These are phyloP conservation scores for Ogataea sp. DNA, from an alignment of 805 yeast species.

Conservation along the genomic window DNA sequence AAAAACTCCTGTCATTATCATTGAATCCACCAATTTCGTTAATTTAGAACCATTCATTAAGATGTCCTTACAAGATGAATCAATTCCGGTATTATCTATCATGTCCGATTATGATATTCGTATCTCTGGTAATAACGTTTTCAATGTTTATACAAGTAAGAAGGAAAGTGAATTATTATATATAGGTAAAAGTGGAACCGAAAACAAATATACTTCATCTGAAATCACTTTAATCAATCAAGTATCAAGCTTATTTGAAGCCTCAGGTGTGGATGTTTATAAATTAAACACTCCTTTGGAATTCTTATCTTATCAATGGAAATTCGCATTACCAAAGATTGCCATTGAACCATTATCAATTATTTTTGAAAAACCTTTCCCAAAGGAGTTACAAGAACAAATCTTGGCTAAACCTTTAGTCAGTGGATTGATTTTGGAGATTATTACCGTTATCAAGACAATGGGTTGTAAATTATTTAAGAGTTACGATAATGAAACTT, in stretches of 20 bases:
- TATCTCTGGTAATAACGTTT: conserved; percentile 23
- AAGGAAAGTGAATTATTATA: conserved; percentile 39
- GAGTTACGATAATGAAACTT: conserved; percentile 61
- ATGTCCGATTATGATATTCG: conserved; percentile 58
- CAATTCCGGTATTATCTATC: conserved; percentile 41
- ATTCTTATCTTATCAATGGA: conserved; percentile 75
- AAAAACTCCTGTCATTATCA: conserved; percentile 42
- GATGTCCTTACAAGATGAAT: conserved; percentile 27
- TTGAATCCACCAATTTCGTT: conserved; percentile 67
- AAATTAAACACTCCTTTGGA: conserved; percentile 46
- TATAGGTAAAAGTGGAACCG: conserved; percentile 35
- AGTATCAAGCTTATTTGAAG: conserved; percentile 29
- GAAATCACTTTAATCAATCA: conserved; percentile 31
- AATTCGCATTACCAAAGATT: conserved; percentile 68
- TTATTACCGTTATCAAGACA: conserved; percentile 61
- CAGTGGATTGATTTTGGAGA: conserved; percentile 71
- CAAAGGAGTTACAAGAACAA: conserved; percentile 49
- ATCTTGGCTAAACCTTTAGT: conserved; percentile 81
- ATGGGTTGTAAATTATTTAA: conserved; percentile 70
- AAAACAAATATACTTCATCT: conserved; percentile 31
- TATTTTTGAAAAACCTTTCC: conserved; percentile 62
- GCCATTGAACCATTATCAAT: conserved; percentile 73
- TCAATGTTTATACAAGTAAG: conserved; percentile 27
- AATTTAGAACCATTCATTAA: conserved; percentile 64
- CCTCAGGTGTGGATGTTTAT: conserved; percentile 35